Evolutionary conservation across 345 rosid genomes (phyloP), one percentile per base, ranked within the genome.

Genomic region (Bruguiera gymnorhiza): DNA sequence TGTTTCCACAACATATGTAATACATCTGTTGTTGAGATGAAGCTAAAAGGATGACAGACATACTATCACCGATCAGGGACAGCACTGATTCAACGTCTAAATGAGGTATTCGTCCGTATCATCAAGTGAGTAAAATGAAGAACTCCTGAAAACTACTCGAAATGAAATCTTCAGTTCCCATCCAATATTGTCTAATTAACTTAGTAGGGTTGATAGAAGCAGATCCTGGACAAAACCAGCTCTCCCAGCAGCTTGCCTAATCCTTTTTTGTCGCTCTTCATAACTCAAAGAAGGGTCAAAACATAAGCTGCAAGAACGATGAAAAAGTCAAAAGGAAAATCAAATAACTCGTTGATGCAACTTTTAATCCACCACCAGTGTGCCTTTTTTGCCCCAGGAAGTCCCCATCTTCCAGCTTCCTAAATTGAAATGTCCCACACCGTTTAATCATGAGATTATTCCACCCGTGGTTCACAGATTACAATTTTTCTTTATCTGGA

Each of bases 231-330:
- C 60, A 51, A 86, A 84, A 62, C 85, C 75, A 34, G 83, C 83
- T 79, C 88, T 84, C 58, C 86, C 88, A 1, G 76, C 68, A 50
- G 84, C 88, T 74, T 81, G 87, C 71, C 26, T 78, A 65, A 84
- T 79, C 82, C 85, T 78, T 78, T 80, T 78, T 68, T 83, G 83
- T 51, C 87, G 79, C 72, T 86, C 91, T 73, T 86, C 88, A 0
- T 30, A 39, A 67, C 88, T 86, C 84, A 86, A 74, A 53, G 85
- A 77, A 16, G 91, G 84, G 67, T 86, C 91, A 19, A 81, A 83
- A 74, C 29, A 8, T 56, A 56, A 56, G 29, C 91, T 86, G 87
- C 69, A 61, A 71, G 9, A 71, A 19, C 11, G 24, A 29, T 15
- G 6, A 16, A 51, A 15, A 58, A 6, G 24, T 60, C 11, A 29